phyloP scores from a whole-genome alignment of 805 yeast genomes.

The Hanseniaspora occidentalis region DNA sequence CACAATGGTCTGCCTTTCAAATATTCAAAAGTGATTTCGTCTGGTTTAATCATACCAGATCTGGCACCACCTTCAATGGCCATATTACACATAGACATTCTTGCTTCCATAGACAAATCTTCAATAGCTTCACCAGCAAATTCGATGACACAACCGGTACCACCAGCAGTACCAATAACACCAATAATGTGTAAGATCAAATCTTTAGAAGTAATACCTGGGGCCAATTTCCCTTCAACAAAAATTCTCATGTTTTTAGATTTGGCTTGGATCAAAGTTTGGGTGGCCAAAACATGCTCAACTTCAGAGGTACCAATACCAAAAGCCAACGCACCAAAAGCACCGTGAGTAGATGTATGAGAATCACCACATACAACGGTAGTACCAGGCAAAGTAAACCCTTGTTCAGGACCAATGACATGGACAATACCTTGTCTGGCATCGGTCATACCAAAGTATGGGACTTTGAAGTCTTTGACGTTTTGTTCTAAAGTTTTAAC shows the following conservation, averaged over 20 bases:
- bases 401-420: slow-evolving; percentile 98
- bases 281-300: slow-evolving; percentile 97
- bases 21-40: slow-evolving; percentile 76
- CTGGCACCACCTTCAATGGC: slow-evolving; percentile 98
- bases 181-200: slow-evolving; percentile 90
- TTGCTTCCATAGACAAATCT: slow-evolving; percentile 85
- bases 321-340: slow-evolving; percentile 93
- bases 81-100: slow-evolving; percentile 99
- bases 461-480: slow-evolving; percentile 78
- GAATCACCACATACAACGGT: slow-evolving; percentile 99
- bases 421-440: slow-evolving; percentile 96
- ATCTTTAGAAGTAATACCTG: slow-evolving; percentile 95
- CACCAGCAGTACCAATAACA: slow-evolving; percentile 97
- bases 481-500: slow-evolving; percentile 87
- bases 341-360: slow-evolving; percentile 98
- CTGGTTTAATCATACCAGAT: slow-evolving; percentile 98
- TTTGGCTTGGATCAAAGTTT: slow-evolving; percentile 86
- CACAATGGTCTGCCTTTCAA: slow-evolving; percentile 90
- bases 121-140: slow-evolving; percentile 94
- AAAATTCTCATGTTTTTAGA: slow-evolving; percentile 90
- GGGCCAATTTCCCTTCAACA: slow-evolving; percentile 70
- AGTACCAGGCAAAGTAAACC: slow-evolving; percentile 95
- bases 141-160: slow-evolving; percentile 94
- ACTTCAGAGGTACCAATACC: slow-evolving; percentile 99
- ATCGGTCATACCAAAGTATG: slow-evolving; percentile 92